Base-by-base conservation (phyloP, 2,329 filamentous ascomycete genomes). In the Penicillium sp. region DNA sequence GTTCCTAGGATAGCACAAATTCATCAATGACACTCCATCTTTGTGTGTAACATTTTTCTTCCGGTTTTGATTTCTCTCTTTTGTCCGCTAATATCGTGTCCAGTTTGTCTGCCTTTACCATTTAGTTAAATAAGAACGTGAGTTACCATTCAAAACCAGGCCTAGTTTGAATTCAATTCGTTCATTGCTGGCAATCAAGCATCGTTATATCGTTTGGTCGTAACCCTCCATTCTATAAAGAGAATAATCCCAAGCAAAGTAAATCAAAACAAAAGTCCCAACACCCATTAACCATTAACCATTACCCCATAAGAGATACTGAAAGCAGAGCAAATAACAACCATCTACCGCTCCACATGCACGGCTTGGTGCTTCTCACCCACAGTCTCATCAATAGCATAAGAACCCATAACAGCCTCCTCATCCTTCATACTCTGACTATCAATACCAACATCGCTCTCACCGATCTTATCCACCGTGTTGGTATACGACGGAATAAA, bases 401-500 rank as follows among this genome's bases (percentile, higher is more conserved):
- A 54, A n/a, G 23, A 25, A 25, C 10, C 59, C 73, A 43, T 6
- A 19, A 47, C 68, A 60, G 71, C 71, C 56, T 76, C 70, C 33
- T 64, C 66, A 31, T 63, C 63, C n/a, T 61, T 62, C 8, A 6
- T 9, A 55, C 17, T 57, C 74, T 42, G 23, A 29, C 51, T 23
- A 46, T 55, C 72, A 37, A 75, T 61, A 1, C 81, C 81, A 60
- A 84, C 73, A 23, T 76, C 75, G 7, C 79, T 77, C 37, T 75
- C 74, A 0, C 77, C 77, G 42, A 82, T 76, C 56, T 75, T 79
- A 68, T 91, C 89, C 3, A 86, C 84, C 0, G 86, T 83, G 54
- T 82, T 76, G 35, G 82, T 78, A 69, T 91, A 91, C 3, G 79
- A 74, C 0, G 86, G 85, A 5, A 86, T 77, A 64, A 89, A 89